Percentiles rank a stretch among this genome's conserved stretches.
phyloP scores from a whole-genome alignment of 805 yeast species.

The Ogataea nonfermentans region DNA sequence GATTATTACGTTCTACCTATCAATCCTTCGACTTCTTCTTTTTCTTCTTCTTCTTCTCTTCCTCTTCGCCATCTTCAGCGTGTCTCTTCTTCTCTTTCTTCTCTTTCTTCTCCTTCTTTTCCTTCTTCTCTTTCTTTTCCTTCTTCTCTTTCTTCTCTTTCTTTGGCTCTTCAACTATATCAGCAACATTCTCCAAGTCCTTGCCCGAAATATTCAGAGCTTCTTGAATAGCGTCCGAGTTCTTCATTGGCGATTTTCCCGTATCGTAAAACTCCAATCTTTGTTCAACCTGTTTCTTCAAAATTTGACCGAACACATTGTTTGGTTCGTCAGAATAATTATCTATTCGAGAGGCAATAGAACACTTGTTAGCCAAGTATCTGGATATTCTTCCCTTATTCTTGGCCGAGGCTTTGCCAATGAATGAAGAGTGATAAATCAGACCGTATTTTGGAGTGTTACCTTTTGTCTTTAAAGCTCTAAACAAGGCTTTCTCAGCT shows the following conservation, averaged over 20 bases:
- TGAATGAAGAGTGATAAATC: constrained; percentile 91
- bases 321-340: constrained; percentile 94
- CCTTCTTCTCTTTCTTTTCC: constrained; percentile 43
- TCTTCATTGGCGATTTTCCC: constrained; percentile 96
- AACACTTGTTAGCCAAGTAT: constrained; percentile 97
- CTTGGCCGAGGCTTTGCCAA: constrained; percentile 91
- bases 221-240: constrained; percentile 88
- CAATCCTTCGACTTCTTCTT: constrained; percentile 32
- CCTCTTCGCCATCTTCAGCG: constrained; percentile 17
- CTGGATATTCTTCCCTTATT: constrained; percentile 99
- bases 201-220: constrained; percentile 69
- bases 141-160: constrained; percentile 40
- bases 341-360: constrained; percentile 98
- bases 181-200: constrained; percentile 24
- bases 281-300: constrained; percentile 97
- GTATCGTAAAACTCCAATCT: constrained; percentile 94
- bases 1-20: constrained; percentile 8
- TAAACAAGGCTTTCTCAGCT: constrained; percentile 94
- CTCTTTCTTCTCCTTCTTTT: constrained; percentile 34
- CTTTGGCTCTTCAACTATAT: constrained; percentile 33
- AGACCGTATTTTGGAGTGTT: constrained; percentile 96
- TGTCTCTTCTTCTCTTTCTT: constrained; percentile 29
- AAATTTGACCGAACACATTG: constrained; percentile 82
- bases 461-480: constrained; percentile 95
- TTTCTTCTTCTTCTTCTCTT: constrained; percentile 21